Percentiles rank a stretch among this genome's conserved stretches.
phyloP scores from a whole-genome alignment of 2,329 filamentous ascomycete genomes.

The Colletotrichum sp. region DNA sequence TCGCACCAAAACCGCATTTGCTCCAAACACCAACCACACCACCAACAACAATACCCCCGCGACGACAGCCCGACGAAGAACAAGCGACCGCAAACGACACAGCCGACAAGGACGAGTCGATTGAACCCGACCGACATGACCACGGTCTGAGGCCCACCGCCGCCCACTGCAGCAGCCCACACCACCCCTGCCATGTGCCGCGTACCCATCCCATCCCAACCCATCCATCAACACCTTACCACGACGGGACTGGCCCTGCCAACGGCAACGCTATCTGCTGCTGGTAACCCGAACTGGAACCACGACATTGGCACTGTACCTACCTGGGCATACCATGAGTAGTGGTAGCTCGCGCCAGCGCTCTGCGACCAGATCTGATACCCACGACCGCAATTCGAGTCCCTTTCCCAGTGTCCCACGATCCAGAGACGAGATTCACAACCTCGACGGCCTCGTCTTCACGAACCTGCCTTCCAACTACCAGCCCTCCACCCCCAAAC shows the following conservation, averaged over 20 bases:
- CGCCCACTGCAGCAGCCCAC: conserved; percentile 3
- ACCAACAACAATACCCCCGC: background rate
- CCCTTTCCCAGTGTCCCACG: conserved; percentile 16
- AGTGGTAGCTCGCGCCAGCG: conserved; percentile 21
- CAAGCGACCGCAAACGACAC: background rate
- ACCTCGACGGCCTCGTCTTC: conserved; percentile 22
- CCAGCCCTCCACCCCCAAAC: background rate
- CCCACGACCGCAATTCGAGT: conserved; percentile 14
- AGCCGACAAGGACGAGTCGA: background rate
- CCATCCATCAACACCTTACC: conserved; percentile 10
- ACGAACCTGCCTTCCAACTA: conserved; percentile 9
- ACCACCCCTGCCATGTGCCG: conserved; percentile 21
- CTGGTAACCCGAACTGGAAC: background rate
- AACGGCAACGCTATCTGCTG: background rate
- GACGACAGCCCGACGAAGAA: background rate
- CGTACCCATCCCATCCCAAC: conserved; percentile 12
- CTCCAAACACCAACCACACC: background rate
- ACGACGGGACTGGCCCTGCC: conserved; percentile 6
- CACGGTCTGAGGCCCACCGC: conserved; percentile 10
- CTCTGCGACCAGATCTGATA: conserved; percentile 23
- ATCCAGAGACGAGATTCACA: conserved; percentile 24
- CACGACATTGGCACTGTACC: background rate
- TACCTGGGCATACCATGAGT: conserved; percentile 21
- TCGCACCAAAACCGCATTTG: background rate
- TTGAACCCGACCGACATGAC: background rate